These are phyloP conservation scores for Solioccasus polychromus DNA, from an alignment of 768 basidiomycete genomes.

Conservation along the genomic window DNA sequence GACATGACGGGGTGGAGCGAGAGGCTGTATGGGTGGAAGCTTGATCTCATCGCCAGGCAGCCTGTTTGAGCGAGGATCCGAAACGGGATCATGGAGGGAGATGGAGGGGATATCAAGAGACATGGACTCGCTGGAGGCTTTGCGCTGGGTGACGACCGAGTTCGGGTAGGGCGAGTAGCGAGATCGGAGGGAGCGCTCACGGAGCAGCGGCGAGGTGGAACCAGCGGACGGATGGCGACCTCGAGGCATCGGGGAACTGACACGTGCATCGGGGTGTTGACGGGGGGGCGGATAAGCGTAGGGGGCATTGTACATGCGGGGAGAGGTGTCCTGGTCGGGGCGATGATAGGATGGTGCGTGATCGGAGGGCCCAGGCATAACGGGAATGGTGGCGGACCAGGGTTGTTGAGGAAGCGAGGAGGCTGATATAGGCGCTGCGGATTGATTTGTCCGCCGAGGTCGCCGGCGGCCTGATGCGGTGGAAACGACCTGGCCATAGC, in stretches of 20 bases:
- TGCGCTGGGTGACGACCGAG: slow-evolving; percentile 23
- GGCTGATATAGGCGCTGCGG: slow-evolving; percentile 31
- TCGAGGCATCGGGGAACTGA: slow-evolving; percentile 31
- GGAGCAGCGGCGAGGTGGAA: slow-evolving; percentile 24
- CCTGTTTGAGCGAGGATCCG: slow-evolving; percentile 25
- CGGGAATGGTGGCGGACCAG: slow-evolving; percentile 51
- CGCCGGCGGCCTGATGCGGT: slow-evolving; percentile 59
- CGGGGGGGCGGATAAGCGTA: slow-evolving; percentile 31
- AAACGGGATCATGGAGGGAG: slow-evolving; percentile 29
- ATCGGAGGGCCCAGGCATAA: slow-evolving; percentile 24
- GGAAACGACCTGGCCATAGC: slow-evolving; percentile 80
- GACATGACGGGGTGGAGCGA: slow-evolving; percentile 25
- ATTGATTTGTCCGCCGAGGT: slow-evolving; percentile 50
- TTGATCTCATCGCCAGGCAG: slow-evolving; percentile 36
- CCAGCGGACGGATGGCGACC: slow-evolving; percentile 25
- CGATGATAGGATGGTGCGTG: slow-evolving; percentile 25
- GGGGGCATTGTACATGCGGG: slow-evolving; percentile 23
- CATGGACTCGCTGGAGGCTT: slow-evolving; percentile 26
- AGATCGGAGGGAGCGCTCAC: slow-evolving; percentile 23
- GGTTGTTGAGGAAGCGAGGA: slow-evolving; percentile 33
- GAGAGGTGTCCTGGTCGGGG: slow-evolving; percentile 22
- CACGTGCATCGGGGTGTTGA: slow-evolving; percentile 29
- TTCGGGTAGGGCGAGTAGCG: slow-evolving; percentile 49
- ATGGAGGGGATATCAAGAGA: slow-evolving; percentile 36
- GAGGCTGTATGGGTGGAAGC: slow-evolving; percentile 42